Evolutionary conservation across 2,329 filamentous ascomycete genomes (phyloP).

Genomic region (Aotearoamyces nothofagi): DNA sequence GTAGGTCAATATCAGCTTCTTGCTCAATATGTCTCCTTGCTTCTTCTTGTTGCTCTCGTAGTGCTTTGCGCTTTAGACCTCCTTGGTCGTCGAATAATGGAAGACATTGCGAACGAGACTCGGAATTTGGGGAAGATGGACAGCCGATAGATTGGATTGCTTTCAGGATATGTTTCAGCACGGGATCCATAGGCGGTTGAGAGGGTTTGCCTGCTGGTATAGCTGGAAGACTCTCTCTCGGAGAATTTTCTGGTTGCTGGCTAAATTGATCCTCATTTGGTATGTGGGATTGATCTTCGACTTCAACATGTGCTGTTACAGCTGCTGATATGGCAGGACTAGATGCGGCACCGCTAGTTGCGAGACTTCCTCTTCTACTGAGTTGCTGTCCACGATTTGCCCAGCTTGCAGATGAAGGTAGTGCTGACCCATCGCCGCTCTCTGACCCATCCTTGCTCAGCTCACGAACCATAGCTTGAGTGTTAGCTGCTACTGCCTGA

Average conservation of each 20-base stretch:
- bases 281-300: slow-evolving; percentile 23
- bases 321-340: slow-evolving; percentile 62
- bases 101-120: slow-evolving; percentile 39
- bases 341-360: slow-evolving; percentile 65
- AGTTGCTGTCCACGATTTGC: slow-evolving; percentile 54
- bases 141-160: slow-evolving; percentile 32
- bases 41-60: slow-evolving; percentile 56
- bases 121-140: slow-evolving; percentile 24
- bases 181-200: slow-evolving; percentile 9
- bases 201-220: slow-evolving; percentile 5
- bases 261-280: slow-evolving; percentile 6
- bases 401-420: slow-evolving; percentile 91
- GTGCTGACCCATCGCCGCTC: slow-evolving; percentile 68
- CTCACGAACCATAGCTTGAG: slow-evolving; percentile 58
- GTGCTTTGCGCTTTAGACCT: slow-evolving; percentile 64
- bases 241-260: slow-evolving; percentile 5
- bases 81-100: slow-evolving; percentile 73
- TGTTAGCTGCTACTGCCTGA: slow-evolving; percentile 21
- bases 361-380: slow-evolving; percentile 61
- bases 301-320: slow-evolving; percentile 36
- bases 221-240: slow-evolving; percentile 2
- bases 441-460: slow-evolving; percentile 66
- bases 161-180: slow-evolving; percentile 26
- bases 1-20: slow-evolving; percentile 34
- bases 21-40: slow-evolving; percentile 34